phyloP scores from a whole-genome alignment of 768 basidiomycete genomes.

The Mycena filopes region DNA sequence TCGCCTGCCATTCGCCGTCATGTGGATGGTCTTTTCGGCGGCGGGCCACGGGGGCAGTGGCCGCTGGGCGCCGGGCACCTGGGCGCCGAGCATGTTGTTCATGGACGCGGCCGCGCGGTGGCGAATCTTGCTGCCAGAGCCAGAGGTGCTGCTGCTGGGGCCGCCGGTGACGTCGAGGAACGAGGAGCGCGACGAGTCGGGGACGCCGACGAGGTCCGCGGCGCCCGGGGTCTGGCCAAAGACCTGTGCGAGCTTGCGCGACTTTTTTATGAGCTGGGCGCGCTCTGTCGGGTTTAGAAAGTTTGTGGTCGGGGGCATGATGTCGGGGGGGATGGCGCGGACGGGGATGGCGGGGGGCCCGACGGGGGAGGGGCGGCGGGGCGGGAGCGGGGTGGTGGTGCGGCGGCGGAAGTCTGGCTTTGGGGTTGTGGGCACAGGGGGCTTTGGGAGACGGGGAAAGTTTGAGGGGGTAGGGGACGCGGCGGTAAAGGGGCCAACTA shows the following conservation, averaged over 20 bases:
- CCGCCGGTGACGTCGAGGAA: constrained; percentile 31
- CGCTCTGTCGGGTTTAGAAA: constrained; percentile 71
- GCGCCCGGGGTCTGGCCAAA: constrained; percentile 75
- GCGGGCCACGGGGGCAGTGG: constrained; percentile 44
- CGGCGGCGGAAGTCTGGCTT: constrained; percentile 55
- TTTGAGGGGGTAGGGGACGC: constrained; percentile 37
- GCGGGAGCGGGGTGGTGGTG: not conserved
- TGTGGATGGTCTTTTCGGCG: constrained; percentile 39
- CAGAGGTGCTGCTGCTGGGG: too few species aligned
- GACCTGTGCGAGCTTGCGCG: constrained; percentile 84
- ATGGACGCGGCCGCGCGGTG: constrained; percentile 44
- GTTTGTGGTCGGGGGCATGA: constrained; percentile 74
- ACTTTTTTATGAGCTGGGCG: constrained; percentile 75
- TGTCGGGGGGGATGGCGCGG: constrained; percentile 24
- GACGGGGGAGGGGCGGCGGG: not conserved
- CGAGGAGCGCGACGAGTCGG: constrained; percentile 23
- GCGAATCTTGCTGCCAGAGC: not conserved
- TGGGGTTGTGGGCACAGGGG: constrained; percentile 56
- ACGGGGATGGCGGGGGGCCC: constrained; percentile 18
- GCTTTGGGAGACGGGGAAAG: constrained; percentile 46
- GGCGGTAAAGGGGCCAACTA: constrained; percentile 26
- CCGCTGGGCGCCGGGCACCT: constrained; percentile 32
- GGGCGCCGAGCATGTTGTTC: constrained; percentile 37
- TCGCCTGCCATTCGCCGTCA: constrained; percentile 46
- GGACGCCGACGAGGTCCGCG: constrained; percentile 49